phyloP scores from a whole-genome alignment of 2,329 filamentous ascomycete species.

The Eutypella sp. region DNA sequence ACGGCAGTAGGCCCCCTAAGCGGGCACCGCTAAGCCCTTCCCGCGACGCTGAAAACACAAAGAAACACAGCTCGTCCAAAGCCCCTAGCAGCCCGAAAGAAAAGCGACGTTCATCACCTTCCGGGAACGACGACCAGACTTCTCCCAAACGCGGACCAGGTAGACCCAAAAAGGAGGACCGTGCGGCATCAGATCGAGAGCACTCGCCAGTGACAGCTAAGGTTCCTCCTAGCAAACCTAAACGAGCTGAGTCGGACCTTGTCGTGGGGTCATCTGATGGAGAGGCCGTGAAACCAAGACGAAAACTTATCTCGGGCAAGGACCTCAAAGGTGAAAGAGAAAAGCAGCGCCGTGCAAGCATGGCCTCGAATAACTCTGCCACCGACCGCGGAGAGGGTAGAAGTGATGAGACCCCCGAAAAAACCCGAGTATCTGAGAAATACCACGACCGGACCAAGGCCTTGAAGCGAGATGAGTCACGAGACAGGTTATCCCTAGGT shows the following conservation, averaged over 20 bases:
- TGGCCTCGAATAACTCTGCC: slow-evolving; percentile 51
- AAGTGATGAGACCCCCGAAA: slow-evolving; percentile 45
- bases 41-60: slow-evolving; percentile 39
- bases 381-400: slow-evolving; percentile 48
- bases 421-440: slow-evolving; percentile 45
- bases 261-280: slow-evolving; percentile 51
- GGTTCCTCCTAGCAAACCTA: slow-evolving; percentile 40
- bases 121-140: slow-evolving; percentile 40
- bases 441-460: slow-evolving; percentile 57
- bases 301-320: slow-evolving; percentile 59
- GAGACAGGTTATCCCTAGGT: slow-evolving; percentile 46
- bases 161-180: slow-evolving; percentile 52
- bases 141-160: slow-evolving; percentile 48
- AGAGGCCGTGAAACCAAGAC: slow-evolving; percentile 53
- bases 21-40: slow-evolving; percentile 45
- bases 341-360: slow-evolving; percentile 53
- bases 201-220: slow-evolving; percentile 45
- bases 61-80: slow-evolving; percentile 34
- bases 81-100: slow-evolving; percentile 41
- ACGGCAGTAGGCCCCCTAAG: slow-evolving; percentile 36
- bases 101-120: slow-evolving; percentile 41
- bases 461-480: slow-evolving; percentile 56
- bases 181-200: slow-evolving; percentile 48
- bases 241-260: slow-evolving; percentile 50
- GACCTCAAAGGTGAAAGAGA: slow-evolving; percentile 57